These are phyloP conservation scores for Aspergillus ostianus DNA, from an alignment of 495 filamentous ascomycete species.

Conservation along the genomic window DNA sequence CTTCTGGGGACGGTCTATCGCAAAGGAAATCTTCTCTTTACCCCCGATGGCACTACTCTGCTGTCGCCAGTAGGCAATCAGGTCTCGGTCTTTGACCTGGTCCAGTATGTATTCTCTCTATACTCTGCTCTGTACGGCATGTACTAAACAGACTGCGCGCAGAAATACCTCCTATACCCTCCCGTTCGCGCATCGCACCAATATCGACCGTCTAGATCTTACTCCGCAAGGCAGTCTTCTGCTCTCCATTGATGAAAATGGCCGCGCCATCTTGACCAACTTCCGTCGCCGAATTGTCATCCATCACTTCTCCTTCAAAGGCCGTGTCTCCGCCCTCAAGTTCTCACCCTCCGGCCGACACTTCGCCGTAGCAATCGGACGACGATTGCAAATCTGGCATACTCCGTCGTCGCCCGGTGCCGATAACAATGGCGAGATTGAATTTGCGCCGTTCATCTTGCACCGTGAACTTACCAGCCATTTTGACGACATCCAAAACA, in stretches of 20 bases:
- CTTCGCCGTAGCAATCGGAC: constrained; percentile 81
- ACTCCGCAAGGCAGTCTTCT: constrained; percentile 87
- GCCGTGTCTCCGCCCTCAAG: constrained; percentile 74
- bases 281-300: constrained; percentile 79
- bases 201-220: constrained; percentile 83
- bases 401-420: constrained; percentile 83
- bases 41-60: constrained; percentile 91
- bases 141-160: constrained; percentile 3
- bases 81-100: constrained; percentile 91
- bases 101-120: constrained; percentile 64
- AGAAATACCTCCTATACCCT: constrained; percentile 97
- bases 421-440: constrained; percentile 74
- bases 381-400: constrained; percentile 91
- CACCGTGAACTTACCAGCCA: constrained; percentile 85
- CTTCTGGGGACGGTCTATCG: constrained; percentile 96
- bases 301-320: constrained; percentile 91
- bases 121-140: not conserved
- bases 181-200: constrained; percentile 89
- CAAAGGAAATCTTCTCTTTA: constrained; percentile 94
- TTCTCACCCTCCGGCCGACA: constrained; percentile 90
- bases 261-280: constrained; percentile 86
- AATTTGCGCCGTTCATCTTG: constrained; percentile 91
- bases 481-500: constrained; percentile 77
- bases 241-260: constrained; percentile 91
- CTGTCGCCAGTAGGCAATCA: constrained; percentile 97